Evolutionary conservation across 2,329 filamentous ascomycete species (phyloP), one percentile per base, ranked within the genome.

Genomic region (Scolecobasidium constrictum): DNA sequence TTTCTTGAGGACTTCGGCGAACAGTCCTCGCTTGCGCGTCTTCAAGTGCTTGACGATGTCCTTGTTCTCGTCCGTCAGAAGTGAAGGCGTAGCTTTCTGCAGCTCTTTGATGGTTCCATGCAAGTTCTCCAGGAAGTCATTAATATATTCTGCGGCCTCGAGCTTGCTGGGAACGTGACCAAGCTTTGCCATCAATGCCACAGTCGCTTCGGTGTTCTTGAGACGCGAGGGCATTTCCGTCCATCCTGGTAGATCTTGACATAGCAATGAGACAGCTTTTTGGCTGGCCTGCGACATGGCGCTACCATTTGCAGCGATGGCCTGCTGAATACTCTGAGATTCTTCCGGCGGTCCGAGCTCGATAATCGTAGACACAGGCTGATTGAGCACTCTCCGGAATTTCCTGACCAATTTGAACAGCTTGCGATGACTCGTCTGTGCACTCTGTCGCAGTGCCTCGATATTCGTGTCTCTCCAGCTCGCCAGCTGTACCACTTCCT

Each of bases 381-480:
- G 83, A 16, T 78, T 78, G 15, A 98, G 71, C 9, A 93, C 63
- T 15, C 72, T 72, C 34, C 92, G 78, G 63, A 94, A 98, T 63
- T 95, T 96, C 43, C 86, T 76, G 35, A 98, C 83, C 26, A 94
- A 70, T 52, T 85, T 85, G 66, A 94, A 94, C 2, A 98, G 73
- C 61, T 94, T 95, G 53, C 83, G 78, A 56, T 98, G 92, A 16
- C 88, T 95, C 47, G 81, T 82, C 53, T 83, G 81, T 1, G 92
- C 87, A 60, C 90, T 96, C 56, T 95, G 87, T 50, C 81, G 77
- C 13, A 98, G 67, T 1, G 86, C 85, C 38, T 82, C 81, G 48
- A 98, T 93, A 54, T 96, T 98, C 17, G 86, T 94, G 52, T 98
- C 92, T 59, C 94, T 95, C 93, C 93, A 98, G 60, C 87, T 95